phyloP scores from a whole-genome alignment of 176 grass and related monocot species.

The Bonia amplexicaulis region DNA sequence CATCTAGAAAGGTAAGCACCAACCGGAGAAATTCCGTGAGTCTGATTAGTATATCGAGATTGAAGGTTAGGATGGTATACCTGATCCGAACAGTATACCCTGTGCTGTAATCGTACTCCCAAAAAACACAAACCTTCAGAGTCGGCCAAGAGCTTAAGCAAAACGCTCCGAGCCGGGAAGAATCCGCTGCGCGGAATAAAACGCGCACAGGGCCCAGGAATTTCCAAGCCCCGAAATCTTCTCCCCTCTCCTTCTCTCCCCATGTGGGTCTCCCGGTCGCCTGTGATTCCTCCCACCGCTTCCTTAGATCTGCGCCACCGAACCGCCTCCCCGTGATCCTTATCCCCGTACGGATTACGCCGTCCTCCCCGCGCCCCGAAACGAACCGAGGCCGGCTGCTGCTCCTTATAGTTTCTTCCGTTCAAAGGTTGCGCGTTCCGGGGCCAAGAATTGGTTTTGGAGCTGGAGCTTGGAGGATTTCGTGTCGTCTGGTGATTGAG shows the following conservation, averaged over 20 bases:
- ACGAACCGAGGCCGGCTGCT: not conserved
- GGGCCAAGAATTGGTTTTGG: constrained; percentile 10
- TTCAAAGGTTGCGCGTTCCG: not conserved
- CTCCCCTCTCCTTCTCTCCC: not conserved
- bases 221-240: constrained; percentile 28
- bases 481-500: not conserved
- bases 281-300: constrained; percentile 22
- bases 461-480: not conserved
- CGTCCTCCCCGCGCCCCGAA: not conserved
- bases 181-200: constrained; percentile 30
- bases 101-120: too few species aligned
- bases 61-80: too few species aligned
- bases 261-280: not conserved
- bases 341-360: not conserved
- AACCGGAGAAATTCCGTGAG: too few species aligned
- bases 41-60: too few species aligned
- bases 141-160: not conserved
- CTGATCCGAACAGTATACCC: too few species aligned
- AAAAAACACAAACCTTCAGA: not conserved
- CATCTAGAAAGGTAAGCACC: too few species aligned
- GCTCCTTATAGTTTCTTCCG: not conserved
- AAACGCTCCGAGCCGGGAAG: not conserved
- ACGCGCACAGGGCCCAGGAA: constrained; percentile 24
- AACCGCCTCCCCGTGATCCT: not conserved
- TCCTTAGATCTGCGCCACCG: constrained; percentile 42